Conservation (phyloP, 768 basidiomycete species). For the Asterophora lycoperdoides region DNA sequence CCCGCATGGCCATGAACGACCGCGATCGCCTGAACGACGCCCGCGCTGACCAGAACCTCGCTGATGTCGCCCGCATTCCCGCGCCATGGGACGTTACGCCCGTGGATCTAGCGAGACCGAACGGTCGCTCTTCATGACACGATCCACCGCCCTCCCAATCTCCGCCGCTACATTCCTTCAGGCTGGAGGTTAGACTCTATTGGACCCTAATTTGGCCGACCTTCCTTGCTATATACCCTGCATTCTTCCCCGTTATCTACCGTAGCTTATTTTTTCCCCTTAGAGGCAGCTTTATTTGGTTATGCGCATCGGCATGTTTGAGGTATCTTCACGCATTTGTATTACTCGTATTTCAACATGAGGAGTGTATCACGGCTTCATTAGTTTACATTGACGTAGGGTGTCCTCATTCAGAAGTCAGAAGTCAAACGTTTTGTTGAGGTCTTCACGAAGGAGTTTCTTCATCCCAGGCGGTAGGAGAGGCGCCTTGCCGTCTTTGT, state of each 20-base stretch:
- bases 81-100: slow-evolving; percentile 67
- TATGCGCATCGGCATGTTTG: slow-evolving; percentile 5
- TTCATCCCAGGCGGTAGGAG: slow-evolving; percentile 88
- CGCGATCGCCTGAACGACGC: slow-evolving; percentile 72
- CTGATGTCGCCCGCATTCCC: slow-evolving; percentile 65
- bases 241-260: background rate
- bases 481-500: slow-evolving; percentile 47
- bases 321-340: slow-evolving; percentile 6
- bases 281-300: slow-evolving; percentile 2
- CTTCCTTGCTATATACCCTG: background rate
- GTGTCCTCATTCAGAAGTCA: slow-evolving; percentile 24
- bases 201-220: background rate
- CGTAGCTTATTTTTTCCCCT: background rate
- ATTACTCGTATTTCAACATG: slow-evolving; percentile 9
- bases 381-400: slow-evolving; percentile 1
- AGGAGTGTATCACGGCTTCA: slow-evolving; percentile 1
- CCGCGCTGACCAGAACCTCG: slow-evolving; percentile 73
- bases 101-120: slow-evolving; percentile 8
- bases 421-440: slow-evolving; percentile 84
- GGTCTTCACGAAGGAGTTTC: slow-evolving; percentile 76
- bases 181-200: background rate
- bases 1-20: slow-evolving; percentile 73
- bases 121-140: slow-evolving; percentile 11
- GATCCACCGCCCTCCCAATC: background rate
- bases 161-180: background rate